Base-by-base conservation (phyloP, 2,329 filamentous ascomycete genomes). In the Colletotrichum sp. region DNA sequence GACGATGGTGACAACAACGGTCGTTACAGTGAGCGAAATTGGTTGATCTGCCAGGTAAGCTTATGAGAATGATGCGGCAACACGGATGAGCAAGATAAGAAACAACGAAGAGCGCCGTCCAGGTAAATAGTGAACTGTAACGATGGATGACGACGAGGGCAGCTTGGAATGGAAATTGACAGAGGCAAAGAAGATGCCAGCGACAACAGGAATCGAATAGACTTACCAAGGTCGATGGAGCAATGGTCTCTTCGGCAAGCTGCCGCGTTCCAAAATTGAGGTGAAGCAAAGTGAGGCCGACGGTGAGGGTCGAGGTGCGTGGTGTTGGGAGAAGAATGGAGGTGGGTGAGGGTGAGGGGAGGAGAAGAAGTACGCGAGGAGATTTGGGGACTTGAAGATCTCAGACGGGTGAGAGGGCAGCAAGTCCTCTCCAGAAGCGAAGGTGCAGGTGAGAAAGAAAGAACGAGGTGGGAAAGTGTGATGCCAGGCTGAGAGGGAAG, bases 241-340 rank as follows among this genome's bases (percentile, higher is more conserved):
- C 39, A 15, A 32, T n/a, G 26, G 34, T 34, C 21, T 32, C 55
- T 34, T 12, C 30, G 39, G 34, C 55, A 28, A 30, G 59, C 21
- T 55, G 68, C 30, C n/a, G 69, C 39, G 69, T 72, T 75, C 72
- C 69, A 75, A 72, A 75, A 75, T 55, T 63, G 16, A 64, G 69
- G 55, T 24, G 26, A 39, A 68, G 72, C 69, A 67, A 75, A 63
- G 52, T 28, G 69, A 75, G 32, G 62, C 21, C 30, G 44, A 36
- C 66, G 55, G 69, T 28, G 63, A 62, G n/a, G 30, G 18, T 67
- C 49, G 72, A 32, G 55, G 18, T 57, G 52, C 24, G 60, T 72
- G 28, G 26, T 71, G 57, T 74, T 26, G 18, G 65, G 49, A 30
- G 69, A 59, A 34, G 49, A 66, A 18, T 44, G 39, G 62, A 18